Percentiles rank a stretch among this genome's conserved stretches.
These are phyloP conservation scores for Pestalotiopsis sp. DNA, from an alignment of 2,329 filamentous ascomycete genomes.

Conservation along the genomic window DNA sequence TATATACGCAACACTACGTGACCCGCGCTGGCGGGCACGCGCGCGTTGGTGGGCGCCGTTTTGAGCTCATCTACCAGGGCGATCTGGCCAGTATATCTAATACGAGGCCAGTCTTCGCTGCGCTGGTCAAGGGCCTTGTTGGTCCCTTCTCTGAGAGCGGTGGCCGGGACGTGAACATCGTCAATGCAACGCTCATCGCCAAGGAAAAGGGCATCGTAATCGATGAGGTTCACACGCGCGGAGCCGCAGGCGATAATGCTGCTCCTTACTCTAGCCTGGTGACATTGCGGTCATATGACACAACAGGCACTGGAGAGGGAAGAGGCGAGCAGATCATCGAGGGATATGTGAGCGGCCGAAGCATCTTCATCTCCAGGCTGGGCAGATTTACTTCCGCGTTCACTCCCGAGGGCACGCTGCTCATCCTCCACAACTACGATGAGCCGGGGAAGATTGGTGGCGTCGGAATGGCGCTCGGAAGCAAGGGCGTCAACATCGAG, in stretches of 20 bases:
- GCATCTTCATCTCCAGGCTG: constrained; percentile 69
- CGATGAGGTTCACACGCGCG: constrained; percentile 68
- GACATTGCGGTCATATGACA: constrained; percentile 59
- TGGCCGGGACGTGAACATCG: constrained; percentile 74
- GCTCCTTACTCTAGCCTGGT: constrained; percentile 68
- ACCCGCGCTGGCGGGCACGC: constrained; percentile 37
- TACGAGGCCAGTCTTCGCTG: constrained; percentile 77
- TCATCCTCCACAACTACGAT: constrained; percentile 83
- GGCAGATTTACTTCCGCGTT: constrained; percentile 75
- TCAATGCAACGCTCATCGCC: constrained; percentile 75
- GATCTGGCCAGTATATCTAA: constrained; percentile 70
- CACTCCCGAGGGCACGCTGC: constrained; percentile 68
- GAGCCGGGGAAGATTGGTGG: constrained; percentile 80
- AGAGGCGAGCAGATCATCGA: constrained; percentile 49
- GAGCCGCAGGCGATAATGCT: constrained; percentile 49
- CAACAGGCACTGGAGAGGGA: constrained; percentile 18
- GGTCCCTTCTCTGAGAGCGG: constrained; percentile 67
- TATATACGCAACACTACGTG: constrained; percentile 77
- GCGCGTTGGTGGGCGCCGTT: constrained; percentile 61
- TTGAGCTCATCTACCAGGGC: constrained; percentile 77
- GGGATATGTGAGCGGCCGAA: constrained; percentile 65
- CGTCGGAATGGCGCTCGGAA: constrained; percentile 70
- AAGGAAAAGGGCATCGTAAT: constrained; percentile 77
- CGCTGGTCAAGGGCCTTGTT: constrained; percentile 74
- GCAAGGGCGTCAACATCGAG: constrained; percentile 72